phyloP scores from a whole-genome alignment of 305 asterid species.

The Solanum chacoense region DNA sequence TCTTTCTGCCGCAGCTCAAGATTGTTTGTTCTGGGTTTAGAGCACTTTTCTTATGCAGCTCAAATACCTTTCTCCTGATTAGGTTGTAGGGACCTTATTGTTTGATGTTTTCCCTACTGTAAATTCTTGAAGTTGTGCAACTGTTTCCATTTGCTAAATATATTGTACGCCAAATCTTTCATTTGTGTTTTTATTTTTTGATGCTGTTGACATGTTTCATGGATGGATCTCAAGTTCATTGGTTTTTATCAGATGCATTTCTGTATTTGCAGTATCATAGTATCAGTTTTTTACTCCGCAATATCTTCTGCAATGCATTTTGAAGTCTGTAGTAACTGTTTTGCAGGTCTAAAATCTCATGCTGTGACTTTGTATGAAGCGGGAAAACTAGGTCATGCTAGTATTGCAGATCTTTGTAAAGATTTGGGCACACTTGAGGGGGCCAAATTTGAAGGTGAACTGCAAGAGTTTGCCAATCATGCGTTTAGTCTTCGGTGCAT shows the following conservation, averaged over 20 bases:
- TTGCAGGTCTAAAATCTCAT: constrained; percentile 88
- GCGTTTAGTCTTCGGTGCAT: constrained; percentile 94
- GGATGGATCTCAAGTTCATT: neutral
- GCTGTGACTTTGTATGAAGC: constrained; percentile 98
- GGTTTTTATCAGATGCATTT: neutral
- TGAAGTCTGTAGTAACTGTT: neutral
- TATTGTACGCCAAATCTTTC: neutral
- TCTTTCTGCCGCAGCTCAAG: neutral
- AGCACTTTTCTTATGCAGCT: neutral
- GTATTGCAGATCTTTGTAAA: constrained; percentile 86
- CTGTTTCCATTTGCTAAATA: neutral
- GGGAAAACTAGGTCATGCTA: constrained; percentile 86
- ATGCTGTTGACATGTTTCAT: neutral
- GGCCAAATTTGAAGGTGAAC: constrained; percentile 92
- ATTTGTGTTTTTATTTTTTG: neutral
- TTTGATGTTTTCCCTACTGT: neutral
- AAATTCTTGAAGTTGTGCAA: neutral
- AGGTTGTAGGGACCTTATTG: neutral
- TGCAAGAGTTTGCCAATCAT: constrained; percentile 97
- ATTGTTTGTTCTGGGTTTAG: neutral
- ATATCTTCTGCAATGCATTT: neutral
- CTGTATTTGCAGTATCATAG: neutral
- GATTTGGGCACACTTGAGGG: constrained; percentile 91
- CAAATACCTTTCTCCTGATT: neutral
- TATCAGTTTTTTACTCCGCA: neutral